Evolutionary conservation across 805 yeast genomes (phyloP).

Genomic region (Kodamaea leandrae): DNA sequence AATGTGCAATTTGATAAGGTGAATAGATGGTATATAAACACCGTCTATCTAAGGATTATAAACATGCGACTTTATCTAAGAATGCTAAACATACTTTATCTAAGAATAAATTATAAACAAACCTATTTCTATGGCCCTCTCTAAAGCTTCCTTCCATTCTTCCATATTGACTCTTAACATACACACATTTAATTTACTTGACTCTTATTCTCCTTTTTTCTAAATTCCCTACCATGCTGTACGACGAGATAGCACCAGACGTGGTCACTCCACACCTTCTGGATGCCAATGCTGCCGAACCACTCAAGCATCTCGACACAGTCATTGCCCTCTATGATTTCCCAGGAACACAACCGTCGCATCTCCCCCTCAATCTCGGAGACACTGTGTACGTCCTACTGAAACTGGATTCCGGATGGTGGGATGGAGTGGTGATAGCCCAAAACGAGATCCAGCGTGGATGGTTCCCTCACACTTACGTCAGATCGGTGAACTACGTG

Average conservation of each 20-base stretch:
- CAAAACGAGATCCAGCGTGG: constrained; percentile 56
- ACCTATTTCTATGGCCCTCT: no score
- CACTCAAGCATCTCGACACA: constrained; percentile 48
- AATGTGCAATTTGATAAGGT: no score
- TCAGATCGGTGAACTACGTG: constrained; percentile 45
- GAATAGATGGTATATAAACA: no score
- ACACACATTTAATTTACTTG: no score
- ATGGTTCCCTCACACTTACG: constrained; percentile 78
- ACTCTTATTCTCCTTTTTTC: not conserved
- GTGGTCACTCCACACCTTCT: constrained; percentile 30
- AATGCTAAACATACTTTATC: no score
- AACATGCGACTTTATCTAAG: no score
- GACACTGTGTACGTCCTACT: constrained; percentile 69
- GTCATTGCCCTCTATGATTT: constrained; percentile 59
- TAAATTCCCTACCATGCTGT: constrained; percentile 1
- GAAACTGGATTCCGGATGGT: constrained; percentile 72
- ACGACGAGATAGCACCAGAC: constrained; percentile 41
- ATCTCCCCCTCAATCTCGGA: constrained; percentile 56
- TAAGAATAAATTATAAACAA: no score
- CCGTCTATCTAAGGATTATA: no score
- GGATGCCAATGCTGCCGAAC: constrained; percentile 19
- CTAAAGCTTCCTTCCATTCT: no score
- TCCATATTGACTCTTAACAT: no score
- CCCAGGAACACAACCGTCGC: constrained; percentile 50
- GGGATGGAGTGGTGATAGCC: constrained; percentile 66